Percentiles rank a stretch among this genome's conserved stretches.
phyloP scores from a whole-genome alignment of 1,284 basidiomycete species.

The Rhodotorula sp. region DNA sequence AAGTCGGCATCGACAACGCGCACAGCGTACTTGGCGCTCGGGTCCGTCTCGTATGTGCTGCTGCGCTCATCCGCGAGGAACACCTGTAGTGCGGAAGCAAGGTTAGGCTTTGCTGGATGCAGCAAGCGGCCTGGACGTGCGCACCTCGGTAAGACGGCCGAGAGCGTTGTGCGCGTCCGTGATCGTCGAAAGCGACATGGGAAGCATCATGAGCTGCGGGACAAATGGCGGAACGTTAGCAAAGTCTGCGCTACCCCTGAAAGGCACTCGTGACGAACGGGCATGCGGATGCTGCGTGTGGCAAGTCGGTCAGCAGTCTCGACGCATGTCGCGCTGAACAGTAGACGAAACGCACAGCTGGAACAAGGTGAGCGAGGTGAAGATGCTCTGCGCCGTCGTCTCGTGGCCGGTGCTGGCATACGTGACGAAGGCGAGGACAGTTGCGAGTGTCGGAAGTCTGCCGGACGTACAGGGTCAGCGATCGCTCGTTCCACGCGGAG shows the following conservation, averaged over 20 bases:
- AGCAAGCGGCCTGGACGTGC: neutral
- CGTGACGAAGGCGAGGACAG: slow-evolving; percentile 80
- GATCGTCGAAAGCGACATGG: slow-evolving; percentile 71
- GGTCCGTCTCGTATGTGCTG: slow-evolving; percentile 61
- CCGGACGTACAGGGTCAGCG: too few species aligned
- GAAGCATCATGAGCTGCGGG: slow-evolving; percentile 52
- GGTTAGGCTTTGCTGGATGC: too few species aligned
- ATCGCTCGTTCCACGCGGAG: too few species aligned
- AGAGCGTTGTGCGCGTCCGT: slow-evolving; percentile 76
- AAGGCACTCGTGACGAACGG: neutral
- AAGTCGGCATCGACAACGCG: slow-evolving; percentile 69
- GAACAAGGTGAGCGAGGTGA: slow-evolving; percentile 72
- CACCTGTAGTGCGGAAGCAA: slow-evolving; percentile 49
- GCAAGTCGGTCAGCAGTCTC: slow-evolving; percentile 10
- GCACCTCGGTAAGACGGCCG: slow-evolving; percentile 57
- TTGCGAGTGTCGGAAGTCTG: slow-evolving; percentile 69
- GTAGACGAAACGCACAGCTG: slow-evolving; percentile 55
- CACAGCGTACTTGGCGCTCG: slow-evolving; percentile 62
- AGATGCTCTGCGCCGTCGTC: slow-evolving; percentile 69
- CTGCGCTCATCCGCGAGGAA: slow-evolving; percentile 75
- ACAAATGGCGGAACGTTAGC: slow-evolving; percentile 10
- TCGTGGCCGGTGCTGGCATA: slow-evolving; percentile 67
- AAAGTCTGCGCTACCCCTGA: slow-evolving; percentile 47
- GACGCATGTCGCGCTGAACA: slow-evolving; percentile 56
- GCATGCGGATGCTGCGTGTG: slow-evolving; percentile 12